Evolutionary conservation across 2,329 filamentous ascomycete genomes (phyloP).

Genomic region (Colletotrichum sp.): DNA sequence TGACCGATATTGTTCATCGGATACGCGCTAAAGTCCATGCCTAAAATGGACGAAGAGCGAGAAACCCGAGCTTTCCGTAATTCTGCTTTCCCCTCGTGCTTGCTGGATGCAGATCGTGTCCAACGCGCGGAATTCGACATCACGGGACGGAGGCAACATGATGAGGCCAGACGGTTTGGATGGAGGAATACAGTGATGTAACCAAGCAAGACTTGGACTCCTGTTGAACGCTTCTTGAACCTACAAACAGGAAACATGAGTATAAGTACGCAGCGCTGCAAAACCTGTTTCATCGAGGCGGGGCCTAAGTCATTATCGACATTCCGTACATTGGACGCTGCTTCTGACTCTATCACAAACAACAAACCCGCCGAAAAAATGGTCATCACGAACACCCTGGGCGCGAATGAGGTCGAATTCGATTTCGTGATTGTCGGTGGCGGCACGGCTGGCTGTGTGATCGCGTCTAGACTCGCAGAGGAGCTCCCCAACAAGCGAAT

Average conservation of each 20-base stretch:
- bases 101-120: background rate
- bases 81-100: fast-evolving
- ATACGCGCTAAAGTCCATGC: background rate
- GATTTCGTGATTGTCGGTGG: background rate
- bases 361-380: background rate
- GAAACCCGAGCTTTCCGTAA: background rate
- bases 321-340: background rate
- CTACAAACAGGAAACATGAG: background rate
- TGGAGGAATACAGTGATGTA: background rate
- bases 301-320: fast-evolving
- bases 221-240: fast-evolving
- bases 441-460: background rate
- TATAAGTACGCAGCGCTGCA: background rate
- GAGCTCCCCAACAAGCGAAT: background rate
- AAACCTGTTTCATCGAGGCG: no score
- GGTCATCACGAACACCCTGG: background rate
- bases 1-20: background rate
- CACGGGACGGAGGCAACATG: background rate
- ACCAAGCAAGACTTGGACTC: background rate
- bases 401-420: background rate
- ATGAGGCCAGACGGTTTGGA: background rate
- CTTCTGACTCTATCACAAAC: background rate
- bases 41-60: background rate
- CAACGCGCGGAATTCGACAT: background rate
- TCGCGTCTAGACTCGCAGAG: background rate